phyloP scores from a whole-genome alignment of 2,329 filamentous ascomycete species.

The Phaeophleospora eucalypticola region DNA sequence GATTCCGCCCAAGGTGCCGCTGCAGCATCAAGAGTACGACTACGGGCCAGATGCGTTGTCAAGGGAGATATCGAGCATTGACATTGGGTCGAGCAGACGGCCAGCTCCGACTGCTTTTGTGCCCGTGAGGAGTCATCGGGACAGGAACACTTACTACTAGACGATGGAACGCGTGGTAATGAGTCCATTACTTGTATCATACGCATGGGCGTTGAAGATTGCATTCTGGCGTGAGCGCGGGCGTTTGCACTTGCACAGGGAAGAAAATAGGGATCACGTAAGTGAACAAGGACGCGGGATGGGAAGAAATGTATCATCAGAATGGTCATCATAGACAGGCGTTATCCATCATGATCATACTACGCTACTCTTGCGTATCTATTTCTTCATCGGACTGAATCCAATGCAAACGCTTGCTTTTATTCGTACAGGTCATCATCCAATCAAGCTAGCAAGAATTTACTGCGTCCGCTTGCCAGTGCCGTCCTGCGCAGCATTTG shows the following conservation, averaged over 20 bases:
- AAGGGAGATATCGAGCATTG: conserved; percentile 61
- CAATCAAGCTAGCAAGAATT: too few species aligned
- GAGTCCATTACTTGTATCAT: background rate
- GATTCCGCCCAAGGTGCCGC: conserved; percentile 20
- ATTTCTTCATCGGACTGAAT: background rate
- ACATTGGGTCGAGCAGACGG: conserved; percentile 35
- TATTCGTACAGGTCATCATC: too few species aligned
- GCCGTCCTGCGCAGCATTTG: background rate
- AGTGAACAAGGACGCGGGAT: background rate
- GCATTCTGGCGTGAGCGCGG: background rate
- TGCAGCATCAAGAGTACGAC: conserved; percentile 19
- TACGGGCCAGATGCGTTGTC: conserved; percentile 57
- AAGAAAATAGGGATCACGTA: background rate
- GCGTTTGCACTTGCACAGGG: background rate
- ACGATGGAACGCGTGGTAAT: background rate
- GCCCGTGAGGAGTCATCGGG: conserved; percentile 31
- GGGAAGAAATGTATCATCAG: background rate
- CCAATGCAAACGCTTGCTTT: background rate
- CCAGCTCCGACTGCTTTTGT: conserved; percentile 24
- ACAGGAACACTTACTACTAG: conserved; percentile 29
- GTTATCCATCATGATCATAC: background rate
- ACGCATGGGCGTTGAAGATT: background rate
- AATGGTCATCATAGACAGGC: background rate
- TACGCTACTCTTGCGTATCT: background rate
- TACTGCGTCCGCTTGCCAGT: background rate